A percentile compares a stretch with the other conserved stretches of the same genome.
Conservation (phyloP, 495 filamentous ascomycete species). For the Penicillium pulvis region DNA sequence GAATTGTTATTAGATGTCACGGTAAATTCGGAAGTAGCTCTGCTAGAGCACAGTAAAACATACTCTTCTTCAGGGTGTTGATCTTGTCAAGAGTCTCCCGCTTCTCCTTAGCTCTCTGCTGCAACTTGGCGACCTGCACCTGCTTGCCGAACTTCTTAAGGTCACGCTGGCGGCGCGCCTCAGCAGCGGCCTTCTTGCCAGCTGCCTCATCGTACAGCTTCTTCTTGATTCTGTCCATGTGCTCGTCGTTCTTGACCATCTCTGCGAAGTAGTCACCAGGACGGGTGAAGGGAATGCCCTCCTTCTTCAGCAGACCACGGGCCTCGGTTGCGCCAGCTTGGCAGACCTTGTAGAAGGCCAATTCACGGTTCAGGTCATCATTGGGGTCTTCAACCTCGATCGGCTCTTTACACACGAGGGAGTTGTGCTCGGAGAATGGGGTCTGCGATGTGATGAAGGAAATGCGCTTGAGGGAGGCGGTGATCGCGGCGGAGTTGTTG, state of each 20-base stretch:
- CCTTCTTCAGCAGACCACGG: slow-evolving; percentile 72
- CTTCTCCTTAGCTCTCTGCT: slow-evolving; percentile 90
- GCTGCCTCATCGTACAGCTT: slow-evolving; percentile 93
- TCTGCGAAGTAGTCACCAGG: slow-evolving; percentile 96
- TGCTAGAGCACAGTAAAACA: slow-evolving; percentile 12
- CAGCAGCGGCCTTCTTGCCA: slow-evolving; percentile 84
- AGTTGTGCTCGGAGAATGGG: slow-evolving; percentile 67
- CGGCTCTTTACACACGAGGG: slow-evolving; percentile 54
- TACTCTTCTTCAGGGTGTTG: slow-evolving; percentile 89
- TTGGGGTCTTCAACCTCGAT: slow-evolving; percentile 68
- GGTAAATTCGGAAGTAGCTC: background rate
- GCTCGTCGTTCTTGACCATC: slow-evolving; percentile 98
- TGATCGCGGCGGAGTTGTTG: slow-evolving; percentile 91
- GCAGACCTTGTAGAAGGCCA: slow-evolving; percentile 91
- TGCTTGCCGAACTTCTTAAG: slow-evolving; percentile 99
- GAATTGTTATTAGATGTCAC: slow-evolving; percentile 24
- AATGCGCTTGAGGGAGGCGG: slow-evolving; percentile 75
- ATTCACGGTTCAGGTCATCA: slow-evolving; percentile 86
- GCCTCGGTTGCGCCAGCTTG: slow-evolving; percentile 74
- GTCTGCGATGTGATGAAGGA: slow-evolving; percentile 59
- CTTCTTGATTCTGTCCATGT: slow-evolving; percentile 93
- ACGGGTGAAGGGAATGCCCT: slow-evolving; percentile 80
- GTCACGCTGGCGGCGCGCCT: slow-evolving; percentile 89
- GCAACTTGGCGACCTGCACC: slow-evolving; percentile 93
- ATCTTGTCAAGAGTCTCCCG: slow-evolving; percentile 91